A percentile compares a stretch with the other conserved stretches of the same genome.
phyloP scores from a whole-genome alignment of 139 green algal genomes.

The Spirogloea muscicola region DNA sequence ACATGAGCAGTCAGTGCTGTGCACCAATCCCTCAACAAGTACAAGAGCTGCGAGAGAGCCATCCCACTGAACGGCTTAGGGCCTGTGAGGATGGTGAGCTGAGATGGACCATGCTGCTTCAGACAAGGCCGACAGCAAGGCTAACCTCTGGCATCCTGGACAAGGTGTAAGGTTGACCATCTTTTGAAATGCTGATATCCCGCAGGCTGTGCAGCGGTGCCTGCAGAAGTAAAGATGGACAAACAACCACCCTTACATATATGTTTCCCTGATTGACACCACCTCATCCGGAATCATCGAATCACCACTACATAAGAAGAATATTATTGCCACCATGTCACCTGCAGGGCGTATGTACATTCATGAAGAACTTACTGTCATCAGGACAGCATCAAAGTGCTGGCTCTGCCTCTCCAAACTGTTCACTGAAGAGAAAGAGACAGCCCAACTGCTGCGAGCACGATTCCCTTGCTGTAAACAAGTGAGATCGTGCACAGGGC shows the following conservation, averaged over 20 bases:
- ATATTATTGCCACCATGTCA: too few relatives aligned
- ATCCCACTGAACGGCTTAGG: too few relatives aligned
- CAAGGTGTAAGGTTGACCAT: neutral
- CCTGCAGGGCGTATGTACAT: too few relatives aligned
- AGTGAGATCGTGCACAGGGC: neutral
- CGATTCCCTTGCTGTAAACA: neutral
- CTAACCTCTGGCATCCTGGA: neutral
- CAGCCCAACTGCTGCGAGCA: neutral
- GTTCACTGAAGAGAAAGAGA: neutral
- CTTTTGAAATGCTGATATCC: constrained; percentile 14
- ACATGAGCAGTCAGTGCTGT: too few relatives aligned
- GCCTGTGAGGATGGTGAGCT: neutral
- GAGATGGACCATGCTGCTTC: neutral
- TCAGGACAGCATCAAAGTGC: constrained; percentile 35
- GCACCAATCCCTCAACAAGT: too few relatives aligned
- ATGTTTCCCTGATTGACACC: neutral
- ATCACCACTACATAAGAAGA: neutral
- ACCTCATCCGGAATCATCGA: too few relatives aligned
- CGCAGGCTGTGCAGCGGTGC: constrained; percentile 21
- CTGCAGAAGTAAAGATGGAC: neutral
- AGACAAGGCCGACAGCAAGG: neutral
- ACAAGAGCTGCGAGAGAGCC: too few relatives aligned
- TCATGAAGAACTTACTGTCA: constrained; percentile 34
- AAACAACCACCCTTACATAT: neutral
- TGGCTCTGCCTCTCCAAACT: constrained; percentile 1